Conservation (phyloP, 306 rosid species). For the Carpinus fangiana region DNA sequence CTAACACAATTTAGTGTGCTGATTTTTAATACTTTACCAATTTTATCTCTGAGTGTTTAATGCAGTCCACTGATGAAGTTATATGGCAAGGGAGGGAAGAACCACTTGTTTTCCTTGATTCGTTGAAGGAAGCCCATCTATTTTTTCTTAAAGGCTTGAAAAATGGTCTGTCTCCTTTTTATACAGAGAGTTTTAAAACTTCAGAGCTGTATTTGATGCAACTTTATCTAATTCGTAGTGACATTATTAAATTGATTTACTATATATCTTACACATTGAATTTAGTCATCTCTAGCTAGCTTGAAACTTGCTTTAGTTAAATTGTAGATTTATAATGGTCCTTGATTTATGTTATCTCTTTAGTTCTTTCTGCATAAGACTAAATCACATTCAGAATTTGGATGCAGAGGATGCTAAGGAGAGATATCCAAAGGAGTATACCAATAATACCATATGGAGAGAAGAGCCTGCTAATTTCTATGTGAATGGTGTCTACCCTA, state of each 20-base stretch:
- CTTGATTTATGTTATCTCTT: slow-evolving; percentile 15
- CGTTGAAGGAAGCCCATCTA: slow-evolving; percentile 65
- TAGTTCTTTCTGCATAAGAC: slow-evolving; percentile 31
- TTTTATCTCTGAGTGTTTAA: slow-evolving; percentile 25
- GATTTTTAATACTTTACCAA: not conserved
- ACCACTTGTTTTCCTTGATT: slow-evolving; percentile 63
- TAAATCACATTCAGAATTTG: slow-evolving; percentile 60
- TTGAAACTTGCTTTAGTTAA: not conserved
- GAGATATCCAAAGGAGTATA: slow-evolving; percentile 54
- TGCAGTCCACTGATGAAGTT: slow-evolving; percentile 77
- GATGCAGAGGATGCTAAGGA: slow-evolving; percentile 56
- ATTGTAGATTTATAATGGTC: slow-evolving; percentile 3
- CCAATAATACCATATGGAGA: slow-evolving; percentile 65
- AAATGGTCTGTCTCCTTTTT: slow-evolving; percentile 58
- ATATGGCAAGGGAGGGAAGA: slow-evolving; percentile 64
- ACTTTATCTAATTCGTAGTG: not conserved
- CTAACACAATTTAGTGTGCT: not conserved
- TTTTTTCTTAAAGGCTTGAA: slow-evolving; percentile 81
- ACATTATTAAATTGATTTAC: not conserved
- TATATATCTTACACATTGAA: not conserved
- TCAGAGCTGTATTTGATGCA: not conserved
- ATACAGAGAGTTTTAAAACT: not conserved
- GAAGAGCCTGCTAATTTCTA: slow-evolving; percentile 73
- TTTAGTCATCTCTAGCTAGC: not conserved
- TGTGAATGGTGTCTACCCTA: slow-evolving; percentile 61